A percentile compares a stretch with the other conserved stretches of the same genome.
These are phyloP conservation scores for Aulographum hederae DNA, from an alignment of 2,329 filamentous ascomycete genomes.

Conservation along the genomic window DNA sequence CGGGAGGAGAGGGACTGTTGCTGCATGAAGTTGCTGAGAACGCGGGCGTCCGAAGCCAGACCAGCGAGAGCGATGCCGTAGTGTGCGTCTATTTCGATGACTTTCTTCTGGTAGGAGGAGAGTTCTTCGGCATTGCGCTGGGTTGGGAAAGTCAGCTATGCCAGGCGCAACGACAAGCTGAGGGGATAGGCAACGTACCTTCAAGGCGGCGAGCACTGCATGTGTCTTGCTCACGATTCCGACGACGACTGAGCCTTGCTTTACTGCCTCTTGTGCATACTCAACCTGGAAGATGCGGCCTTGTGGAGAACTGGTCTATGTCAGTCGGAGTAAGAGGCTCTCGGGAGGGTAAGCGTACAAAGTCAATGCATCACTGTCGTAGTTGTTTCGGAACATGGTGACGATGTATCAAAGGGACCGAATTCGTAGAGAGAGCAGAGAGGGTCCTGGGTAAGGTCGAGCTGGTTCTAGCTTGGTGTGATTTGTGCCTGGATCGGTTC, in stretches of 20 bases:
- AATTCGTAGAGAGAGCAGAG: conserved; percentile 1
- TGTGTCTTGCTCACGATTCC: conserved; percentile 97
- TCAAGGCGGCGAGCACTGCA: conserved; percentile 85
- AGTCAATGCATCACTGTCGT: conserved; percentile 99
- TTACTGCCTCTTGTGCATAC: conserved; percentile 96
- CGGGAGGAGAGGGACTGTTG: conserved; percentile 92
- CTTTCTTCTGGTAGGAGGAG: conserved; percentile 98
- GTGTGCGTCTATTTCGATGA: conserved; percentile 92
- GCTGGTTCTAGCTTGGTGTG: too few species aligned
- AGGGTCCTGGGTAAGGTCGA: too few species aligned
- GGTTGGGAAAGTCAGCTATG: conserved; percentile 5
- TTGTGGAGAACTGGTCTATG: conserved; percentile 75
- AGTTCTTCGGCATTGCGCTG: conserved; percentile 98
- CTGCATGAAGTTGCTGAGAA: conserved; percentile 99
- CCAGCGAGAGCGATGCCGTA: conserved; percentile 90
- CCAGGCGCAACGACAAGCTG: too few species aligned
- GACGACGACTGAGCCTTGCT: conserved; percentile 96
- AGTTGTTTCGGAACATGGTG: conserved; percentile 98
- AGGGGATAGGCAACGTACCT: conserved; percentile 38
- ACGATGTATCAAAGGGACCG: too few species aligned
- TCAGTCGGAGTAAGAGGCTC: conserved; percentile 5
- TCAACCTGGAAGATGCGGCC: conserved; percentile 99
- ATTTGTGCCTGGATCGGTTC: too few species aligned
- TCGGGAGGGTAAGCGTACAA: conserved; percentile 67
- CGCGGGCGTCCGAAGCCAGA: conserved; percentile 90